Evolutionary conservation across 768 basidiomycete species (phyloP), one percentile per base, ranked within the genome.

Genomic region (Hypholoma fasciculare): DNA sequence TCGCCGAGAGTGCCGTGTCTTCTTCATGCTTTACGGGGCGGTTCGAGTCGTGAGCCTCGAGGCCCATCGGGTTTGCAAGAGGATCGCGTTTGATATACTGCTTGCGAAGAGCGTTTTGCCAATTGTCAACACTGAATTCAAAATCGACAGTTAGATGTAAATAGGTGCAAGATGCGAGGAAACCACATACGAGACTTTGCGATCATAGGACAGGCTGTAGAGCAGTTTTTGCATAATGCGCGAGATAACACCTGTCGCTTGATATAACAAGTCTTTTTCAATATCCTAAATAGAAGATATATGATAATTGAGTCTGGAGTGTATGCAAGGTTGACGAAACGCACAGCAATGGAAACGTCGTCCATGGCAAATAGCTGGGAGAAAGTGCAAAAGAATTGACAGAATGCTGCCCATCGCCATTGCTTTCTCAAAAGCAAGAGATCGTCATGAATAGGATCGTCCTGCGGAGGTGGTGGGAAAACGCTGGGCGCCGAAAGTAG

Each of bases 331-430:
- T 30, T 52, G 57, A 55, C 43, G 56, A 48, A 52, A 71, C 81
- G 61, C 69, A 92, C 91, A 57, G 74, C 68, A 40, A 92, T 74
- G 43, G 90, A 78, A 61, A 94, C 82, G 66, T 91, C 89, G 44
- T 82, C 73, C 76, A 89, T 80, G 39, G 85, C 78, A 62, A 96
- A 83, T 56, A 95, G 78, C 50, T 82, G 81, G 49, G 82, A 79
- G 75, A 96, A 96, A 26, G 89, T 93, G 71, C 82, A 88, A 74
- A 92, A 88, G 81, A 96, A 96, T 71, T 96, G 93, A 72, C 84
- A 83, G 72, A 95, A 90, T 23, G 89, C 89, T 5, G 94, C 94
- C 93, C 93, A 96, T 79, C 90, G 88, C 92, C 92, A 96, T 62
- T 93, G 84, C 57, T 78, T 85, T 56, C 94, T 82, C 52, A 97